A percentile compares a stretch with the other conserved stretches of the same genome.
Evolutionary conservation across 2,329 filamentous ascomycete species (phyloP).

Genomic region (Microcyclospora pomicola): DNA sequence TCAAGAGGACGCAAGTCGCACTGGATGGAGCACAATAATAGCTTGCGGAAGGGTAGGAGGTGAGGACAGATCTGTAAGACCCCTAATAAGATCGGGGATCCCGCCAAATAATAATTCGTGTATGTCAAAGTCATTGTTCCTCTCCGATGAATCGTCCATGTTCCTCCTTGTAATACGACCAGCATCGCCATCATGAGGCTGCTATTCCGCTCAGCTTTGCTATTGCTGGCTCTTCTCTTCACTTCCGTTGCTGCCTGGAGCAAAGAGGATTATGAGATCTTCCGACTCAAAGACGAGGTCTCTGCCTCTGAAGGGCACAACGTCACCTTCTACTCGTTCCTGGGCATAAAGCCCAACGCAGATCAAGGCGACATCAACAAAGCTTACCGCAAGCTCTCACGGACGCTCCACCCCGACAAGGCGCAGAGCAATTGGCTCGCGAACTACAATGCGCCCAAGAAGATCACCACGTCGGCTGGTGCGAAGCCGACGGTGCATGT

Average conservation of each 20-base stretch:
- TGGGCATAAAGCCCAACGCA: constrained; percentile 60
- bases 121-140: too few species aligned
- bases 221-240: constrained; percentile 55
- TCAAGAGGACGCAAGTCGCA: too few species aligned
- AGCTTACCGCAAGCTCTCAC: constrained; percentile 80
- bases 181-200: constrained; percentile 50
- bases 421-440: constrained; percentile 70
- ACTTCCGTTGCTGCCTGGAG: constrained; percentile 60
- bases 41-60: too few species aligned
- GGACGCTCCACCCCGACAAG: constrained; percentile 84
- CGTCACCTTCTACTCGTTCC: constrained; percentile 85
- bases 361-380: constrained; percentile 82
- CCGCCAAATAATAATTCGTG: too few species aligned
- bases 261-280: constrained; percentile 96
- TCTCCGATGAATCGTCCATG: background rate
- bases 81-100: too few species aligned
- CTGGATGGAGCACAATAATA: too few species aligned
- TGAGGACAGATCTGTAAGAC: too few species aligned
- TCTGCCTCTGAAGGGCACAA: constrained; percentile 58
- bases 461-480: constrained; percentile 20
- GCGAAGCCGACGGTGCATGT: constrained; percentile 50
- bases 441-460: constrained; percentile 45
- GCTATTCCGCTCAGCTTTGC: constrained; percentile 41
- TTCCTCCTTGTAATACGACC: background rate
- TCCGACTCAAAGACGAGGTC: constrained; percentile 84